Conservation (phyloP, 2,329 filamentous ascomycete genomes). For the Penicillium sp. region DNA sequence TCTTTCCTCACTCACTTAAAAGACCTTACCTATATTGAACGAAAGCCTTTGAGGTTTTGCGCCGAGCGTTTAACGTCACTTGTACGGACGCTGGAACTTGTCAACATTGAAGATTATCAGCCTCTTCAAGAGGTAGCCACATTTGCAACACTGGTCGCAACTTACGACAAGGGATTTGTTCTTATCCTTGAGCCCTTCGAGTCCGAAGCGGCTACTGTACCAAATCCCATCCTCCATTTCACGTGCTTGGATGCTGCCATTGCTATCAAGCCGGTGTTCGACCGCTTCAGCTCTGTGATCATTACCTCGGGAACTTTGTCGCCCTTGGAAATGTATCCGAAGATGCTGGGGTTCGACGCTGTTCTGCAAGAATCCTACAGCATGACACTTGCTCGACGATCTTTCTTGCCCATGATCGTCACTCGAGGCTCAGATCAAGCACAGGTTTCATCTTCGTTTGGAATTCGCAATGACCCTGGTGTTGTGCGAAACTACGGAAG, state of each 20-base stretch:
- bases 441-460: slow-evolving; percentile 87
- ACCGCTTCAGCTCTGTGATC: slow-evolving; percentile 95
- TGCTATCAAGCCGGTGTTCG: slow-evolving; percentile 95
- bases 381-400: slow-evolving; percentile 90
- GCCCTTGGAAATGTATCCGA: slow-evolving; percentile 97
- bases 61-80: slow-evolving; percentile 92
- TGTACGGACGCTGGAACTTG: slow-evolving; percentile 89
- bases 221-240: slow-evolving; percentile 95
- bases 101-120: slow-evolving; percentile 97
- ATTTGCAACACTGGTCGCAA: slow-evolving; percentile 92
- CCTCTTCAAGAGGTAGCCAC: slow-evolving; percentile 96
- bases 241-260: slow-evolving; percentile 96
- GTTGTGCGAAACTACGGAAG: slow-evolving; percentile 98
- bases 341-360: slow-evolving; percentile 91
- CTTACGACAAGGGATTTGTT: slow-evolving; percentile 94
- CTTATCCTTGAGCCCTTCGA: slow-evolving; percentile 97
- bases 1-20: slow-evolving; percentile 91
- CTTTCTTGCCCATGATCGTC: slow-evolving; percentile 98
- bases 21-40: slow-evolving; percentile 96
- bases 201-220: slow-evolving; percentile 90
- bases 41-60: slow-evolving; percentile 89
- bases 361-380: slow-evolving; percentile 96
- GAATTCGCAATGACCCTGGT: slow-evolving; percentile 90
- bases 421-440: slow-evolving; percentile 93
- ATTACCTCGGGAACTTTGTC: slow-evolving; percentile 98